Percentiles rank a stretch among this genome's conserved stretches.
phyloP scores from a whole-genome alignment of 2,329 filamentous ascomycete species.

The Penicillium psychrosexuale region DNA sequence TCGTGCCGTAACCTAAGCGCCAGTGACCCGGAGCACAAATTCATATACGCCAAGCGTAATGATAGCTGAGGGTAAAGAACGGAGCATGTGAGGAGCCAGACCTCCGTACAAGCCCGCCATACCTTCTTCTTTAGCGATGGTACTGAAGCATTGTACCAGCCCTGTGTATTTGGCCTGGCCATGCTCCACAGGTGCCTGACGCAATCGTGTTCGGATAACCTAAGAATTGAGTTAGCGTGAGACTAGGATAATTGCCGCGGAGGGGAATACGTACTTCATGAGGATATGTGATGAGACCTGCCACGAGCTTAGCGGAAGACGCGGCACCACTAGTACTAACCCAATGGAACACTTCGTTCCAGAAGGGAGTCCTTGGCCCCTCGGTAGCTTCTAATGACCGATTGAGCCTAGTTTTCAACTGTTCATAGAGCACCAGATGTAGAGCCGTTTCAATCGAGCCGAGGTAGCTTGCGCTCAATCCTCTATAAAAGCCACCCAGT shows the following conservation, averaged over 20 bases:
- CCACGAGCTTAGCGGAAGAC: constrained; percentile 34
- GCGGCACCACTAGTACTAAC: constrained; percentile 35
- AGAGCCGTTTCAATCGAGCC: constrained; percentile 37
- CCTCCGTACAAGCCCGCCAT: constrained; percentile 37
- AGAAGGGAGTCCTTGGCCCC: constrained; percentile 18
- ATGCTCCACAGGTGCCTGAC: constrained; percentile 36
- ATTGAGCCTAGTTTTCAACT: constrained; percentile 30
- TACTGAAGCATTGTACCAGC: constrained; percentile 34
- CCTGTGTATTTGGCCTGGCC: constrained; percentile 37
- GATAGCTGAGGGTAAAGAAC: constrained; percentile 36
- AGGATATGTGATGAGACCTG: constrained; percentile 35
- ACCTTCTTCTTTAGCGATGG: constrained; percentile 37
- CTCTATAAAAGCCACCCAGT: constrained; percentile 79
- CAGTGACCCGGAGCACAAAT: constrained; percentile 31
- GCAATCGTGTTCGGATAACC: constrained; percentile 37
- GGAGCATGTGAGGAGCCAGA: constrained; percentile 36
- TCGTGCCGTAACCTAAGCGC: background rate
- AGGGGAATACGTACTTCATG: constrained; percentile 29
- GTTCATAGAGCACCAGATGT: constrained; percentile 38
- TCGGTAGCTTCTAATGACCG: constrained; percentile 20
- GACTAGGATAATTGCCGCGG: no score
- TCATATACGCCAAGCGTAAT: constrained; percentile 40
- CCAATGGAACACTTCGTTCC: constrained; percentile 28
- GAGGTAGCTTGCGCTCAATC: constrained; percentile 68
- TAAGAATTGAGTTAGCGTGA: constrained; percentile 9